These are phyloP conservation scores for Rosa lucieae DNA, from an alignment of 306 rosid species.

Conservation along the genomic window DNA sequence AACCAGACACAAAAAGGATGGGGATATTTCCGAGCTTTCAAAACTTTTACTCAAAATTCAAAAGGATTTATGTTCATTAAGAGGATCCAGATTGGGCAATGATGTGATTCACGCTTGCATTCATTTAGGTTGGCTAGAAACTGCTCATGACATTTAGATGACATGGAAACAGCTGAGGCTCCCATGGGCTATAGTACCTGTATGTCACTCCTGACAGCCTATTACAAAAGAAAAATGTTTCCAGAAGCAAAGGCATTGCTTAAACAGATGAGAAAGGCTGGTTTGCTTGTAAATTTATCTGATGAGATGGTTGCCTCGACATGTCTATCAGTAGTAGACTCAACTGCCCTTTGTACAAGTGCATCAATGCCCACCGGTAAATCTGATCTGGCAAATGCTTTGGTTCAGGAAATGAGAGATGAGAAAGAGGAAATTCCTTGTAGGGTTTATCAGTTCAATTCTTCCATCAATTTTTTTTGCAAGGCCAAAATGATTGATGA, in stretches of 20 bases:
- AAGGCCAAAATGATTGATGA: constrained; percentile 87
- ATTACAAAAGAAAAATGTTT: constrained; percentile 51
- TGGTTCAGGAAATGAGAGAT: constrained; percentile 48
- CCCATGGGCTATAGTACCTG: constrained; percentile 39
- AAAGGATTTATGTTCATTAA: constrained; percentile 39
- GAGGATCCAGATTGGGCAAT: constrained; percentile 54
- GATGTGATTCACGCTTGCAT: constrained; percentile 65
- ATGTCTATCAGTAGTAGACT: constrained; percentile 14
- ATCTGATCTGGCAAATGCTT: constrained; percentile 44
- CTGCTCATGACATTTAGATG: constrained; percentile 91
- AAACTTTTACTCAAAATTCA: constrained; percentile 59
- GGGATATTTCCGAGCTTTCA: constrained; percentile 59
- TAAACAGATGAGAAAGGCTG: constrained; percentile 58
- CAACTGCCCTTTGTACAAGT: constrained; percentile 5
- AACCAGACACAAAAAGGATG: constrained; percentile 44
- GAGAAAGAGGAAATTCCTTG: constrained; percentile 32
- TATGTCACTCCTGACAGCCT: constrained; percentile 56
- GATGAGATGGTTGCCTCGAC: constrained; percentile 40
- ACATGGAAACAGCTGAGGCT: constrained; percentile 49
- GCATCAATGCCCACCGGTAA: constrained; percentile 21
- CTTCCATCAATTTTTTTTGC: constrained; percentile 75
- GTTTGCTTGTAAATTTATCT: constrained; percentile 24
- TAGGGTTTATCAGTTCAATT: constrained; percentile 53
- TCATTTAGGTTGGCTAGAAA: constrained; percentile 80
- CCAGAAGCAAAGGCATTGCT: constrained; percentile 69